A percentile compares a stretch with the other conserved stretches of the same genome.
These are phyloP conservation scores for Podaxis carcinomalis DNA, from an alignment of 768 basidiomycete species.

Conservation along the genomic window DNA sequence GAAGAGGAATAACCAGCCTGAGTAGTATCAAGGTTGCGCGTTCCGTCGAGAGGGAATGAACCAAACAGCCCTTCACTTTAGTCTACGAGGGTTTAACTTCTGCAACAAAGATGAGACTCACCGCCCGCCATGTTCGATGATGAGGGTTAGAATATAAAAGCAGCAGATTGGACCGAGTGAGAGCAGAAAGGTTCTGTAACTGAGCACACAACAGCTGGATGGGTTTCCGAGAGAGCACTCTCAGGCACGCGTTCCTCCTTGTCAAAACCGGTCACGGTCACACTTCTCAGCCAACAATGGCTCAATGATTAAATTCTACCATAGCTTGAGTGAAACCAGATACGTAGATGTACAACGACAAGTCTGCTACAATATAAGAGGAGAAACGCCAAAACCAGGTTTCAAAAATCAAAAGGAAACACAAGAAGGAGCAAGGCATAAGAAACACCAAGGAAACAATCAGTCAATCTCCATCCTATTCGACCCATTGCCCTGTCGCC, in stretches of 20 bases:
- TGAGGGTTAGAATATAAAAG: background rate
- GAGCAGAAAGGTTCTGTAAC: background rate
- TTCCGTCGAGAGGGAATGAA: background rate
- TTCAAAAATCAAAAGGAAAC: background rate
- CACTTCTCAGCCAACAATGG: background rate
- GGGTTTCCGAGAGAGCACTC: background rate
- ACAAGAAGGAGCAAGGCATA: background rate
- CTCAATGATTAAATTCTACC: constrained; percentile 1
- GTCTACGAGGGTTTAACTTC: background rate
- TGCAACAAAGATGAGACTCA: background rate
- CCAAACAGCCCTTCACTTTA: background rate
- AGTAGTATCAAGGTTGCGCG: background rate
- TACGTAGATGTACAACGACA: constrained; percentile 3
- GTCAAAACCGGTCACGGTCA: constrained; percentile 3
- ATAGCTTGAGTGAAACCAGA: background rate
- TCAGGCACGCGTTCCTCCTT: background rate
- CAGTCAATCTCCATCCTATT: constrained; percentile 54
- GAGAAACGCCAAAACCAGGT: background rate
- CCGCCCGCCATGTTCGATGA: constrained; percentile 7
- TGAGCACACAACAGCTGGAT: background rate
- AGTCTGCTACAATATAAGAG: background rate
- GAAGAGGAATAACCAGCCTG: constrained; percentile 96
- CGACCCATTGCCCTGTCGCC: constrained; percentile 29
- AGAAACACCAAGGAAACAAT: constrained; percentile 13
- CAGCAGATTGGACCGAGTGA: background rate